Evolutionary conservation across 2,329 filamentous ascomycete genomes (phyloP).

Genomic region (Sporothrix euskadiensis): DNA sequence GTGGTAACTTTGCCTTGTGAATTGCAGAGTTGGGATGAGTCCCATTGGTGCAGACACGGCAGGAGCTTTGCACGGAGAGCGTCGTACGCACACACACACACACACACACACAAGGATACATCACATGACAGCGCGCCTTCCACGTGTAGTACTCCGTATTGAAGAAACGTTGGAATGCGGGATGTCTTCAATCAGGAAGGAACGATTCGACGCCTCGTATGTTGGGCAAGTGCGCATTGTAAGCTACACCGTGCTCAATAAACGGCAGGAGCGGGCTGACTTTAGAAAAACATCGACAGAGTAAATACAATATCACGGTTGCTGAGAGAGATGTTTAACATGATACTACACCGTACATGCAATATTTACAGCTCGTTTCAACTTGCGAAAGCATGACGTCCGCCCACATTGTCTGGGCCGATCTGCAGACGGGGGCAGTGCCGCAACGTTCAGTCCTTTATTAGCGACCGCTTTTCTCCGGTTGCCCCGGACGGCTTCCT

Average conservation of each 20-base stretch:
- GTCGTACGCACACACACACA: background rate
- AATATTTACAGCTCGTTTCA: background rate
- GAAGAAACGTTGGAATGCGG: constrained; percentile 1
- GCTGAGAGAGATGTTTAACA: background rate
- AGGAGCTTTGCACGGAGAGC: background rate
- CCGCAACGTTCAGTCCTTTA: background rate
- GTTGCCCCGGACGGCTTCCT: constrained; percentile 1
- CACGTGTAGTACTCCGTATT: background rate
- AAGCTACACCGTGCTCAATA: background rate
- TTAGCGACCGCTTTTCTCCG: background rate
- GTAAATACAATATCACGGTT: background rate
- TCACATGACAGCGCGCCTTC: constrained; percentile 24
- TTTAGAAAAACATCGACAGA: background rate
- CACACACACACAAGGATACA: background rate
- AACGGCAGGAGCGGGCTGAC: background rate
- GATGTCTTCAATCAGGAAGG: background rate
- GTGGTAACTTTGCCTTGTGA: background rate
- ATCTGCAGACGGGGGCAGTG: background rate
- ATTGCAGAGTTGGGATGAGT: constrained; percentile 19
- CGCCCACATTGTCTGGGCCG: constrained; percentile 8
- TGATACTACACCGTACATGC: no score
- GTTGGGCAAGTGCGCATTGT: background rate
- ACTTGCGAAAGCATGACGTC: background rate
- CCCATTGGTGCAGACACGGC: background rate
- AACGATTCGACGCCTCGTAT: background rate